phyloP scores from a whole-genome alignment of 306 rosid species.

The Pueraria montana region DNA sequence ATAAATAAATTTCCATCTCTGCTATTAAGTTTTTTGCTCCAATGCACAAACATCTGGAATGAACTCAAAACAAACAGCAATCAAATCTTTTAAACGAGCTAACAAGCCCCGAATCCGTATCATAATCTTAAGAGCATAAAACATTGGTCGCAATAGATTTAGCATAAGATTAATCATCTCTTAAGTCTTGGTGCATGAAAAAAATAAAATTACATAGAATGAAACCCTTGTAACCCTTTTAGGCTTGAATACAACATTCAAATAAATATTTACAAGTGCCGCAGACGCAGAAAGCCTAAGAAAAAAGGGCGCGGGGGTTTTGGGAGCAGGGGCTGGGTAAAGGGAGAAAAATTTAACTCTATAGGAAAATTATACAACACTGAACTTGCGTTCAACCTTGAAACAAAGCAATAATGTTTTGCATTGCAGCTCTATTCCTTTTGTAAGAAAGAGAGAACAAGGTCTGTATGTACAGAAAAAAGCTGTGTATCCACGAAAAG shows the following conservation, averaged over 20 bases:
- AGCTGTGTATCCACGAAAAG: slow-evolving; percentile 94
- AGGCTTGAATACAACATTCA: slow-evolving; percentile 38
- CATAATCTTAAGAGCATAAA: background rate
- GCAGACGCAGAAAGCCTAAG: slow-evolving; percentile 20
- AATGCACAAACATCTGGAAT: background rate
- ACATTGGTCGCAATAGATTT: slow-evolving; percentile 11
- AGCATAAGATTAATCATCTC: background rate
- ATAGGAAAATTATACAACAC: slow-evolving; percentile 51
- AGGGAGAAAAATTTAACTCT: slow-evolving; percentile 38
- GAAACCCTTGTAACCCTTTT: slow-evolving; percentile 38
- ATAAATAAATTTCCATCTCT: background rate
- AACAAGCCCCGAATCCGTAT: background rate
- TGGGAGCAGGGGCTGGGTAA: background rate
- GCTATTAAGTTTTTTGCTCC: background rate
- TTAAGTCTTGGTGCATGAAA: background rate
- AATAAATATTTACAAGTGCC: slow-evolving; percentile 52
- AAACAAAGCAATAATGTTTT: slow-evolving; percentile 34
- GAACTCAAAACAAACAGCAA: background rate
- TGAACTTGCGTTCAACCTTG: slow-evolving; percentile 73
- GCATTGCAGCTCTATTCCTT: slow-evolving; percentile 68
- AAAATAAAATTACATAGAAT: background rate
- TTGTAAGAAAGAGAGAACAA: slow-evolving; percentile 93
- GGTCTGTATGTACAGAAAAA: slow-evolving; percentile 95
- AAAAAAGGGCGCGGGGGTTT: background rate
- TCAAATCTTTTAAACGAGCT: background rate